Evolutionary conservation across 75 land plant genomes (phyloP).

Genomic region (Cunninghamia lanceolata): DNA sequence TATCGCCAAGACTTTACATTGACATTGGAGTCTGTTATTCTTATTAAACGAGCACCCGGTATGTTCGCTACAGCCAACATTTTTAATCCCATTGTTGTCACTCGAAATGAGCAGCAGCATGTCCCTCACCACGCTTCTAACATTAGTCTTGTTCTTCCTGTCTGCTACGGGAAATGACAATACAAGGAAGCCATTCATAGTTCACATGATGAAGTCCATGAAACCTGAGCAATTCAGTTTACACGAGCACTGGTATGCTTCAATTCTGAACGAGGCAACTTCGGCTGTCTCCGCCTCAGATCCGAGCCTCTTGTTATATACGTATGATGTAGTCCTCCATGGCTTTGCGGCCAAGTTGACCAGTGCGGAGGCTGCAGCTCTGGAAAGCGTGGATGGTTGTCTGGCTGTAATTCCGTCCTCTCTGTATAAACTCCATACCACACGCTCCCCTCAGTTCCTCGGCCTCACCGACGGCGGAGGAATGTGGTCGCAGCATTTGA

Average conservation of each 20-base stretch:
- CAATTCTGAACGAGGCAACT: conserved; percentile 22
- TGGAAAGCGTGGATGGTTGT: conserved; percentile 30
- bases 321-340: conserved; percentile 51
- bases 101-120: no score
- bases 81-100: no score
- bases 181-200: conserved; percentile 32
- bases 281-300: neutral
- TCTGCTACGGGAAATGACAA: neutral
- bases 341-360: conserved; percentile 67
- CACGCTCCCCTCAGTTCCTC: conserved; percentile 60
- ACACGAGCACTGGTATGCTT: conserved; percentile 43
- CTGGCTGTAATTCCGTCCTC: conserved; percentile 42
- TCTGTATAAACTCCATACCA: conserved; percentile 47
- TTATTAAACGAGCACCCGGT: no score
- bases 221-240: conserved; percentile 50
- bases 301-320: conserved; percentile 15
- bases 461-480: conserved; percentile 16
- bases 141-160: neutral
- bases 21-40: no score
- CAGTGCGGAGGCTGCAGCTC: conserved; percentile 16
- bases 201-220: conserved; percentile 30
- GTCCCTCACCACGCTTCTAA: neutral
- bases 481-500: conserved; percentile 16
- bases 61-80: no score
- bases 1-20: no score